Conservation (phyloP, 2,329 filamentous ascomycete species). For the Fusarium succisae region DNA sequence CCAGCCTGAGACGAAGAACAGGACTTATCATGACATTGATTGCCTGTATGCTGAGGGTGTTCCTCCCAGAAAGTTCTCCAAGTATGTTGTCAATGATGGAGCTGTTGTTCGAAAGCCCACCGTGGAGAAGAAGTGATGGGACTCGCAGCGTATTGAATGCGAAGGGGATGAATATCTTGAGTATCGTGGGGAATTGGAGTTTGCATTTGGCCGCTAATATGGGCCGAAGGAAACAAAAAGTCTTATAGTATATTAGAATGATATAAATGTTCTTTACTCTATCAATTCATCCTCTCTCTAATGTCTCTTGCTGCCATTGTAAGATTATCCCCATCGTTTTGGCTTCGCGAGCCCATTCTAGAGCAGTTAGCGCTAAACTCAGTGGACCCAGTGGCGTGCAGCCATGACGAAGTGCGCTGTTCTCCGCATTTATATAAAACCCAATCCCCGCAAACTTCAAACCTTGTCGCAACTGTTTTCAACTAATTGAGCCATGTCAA, state of each 20-base stretch:
- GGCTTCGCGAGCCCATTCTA: background rate
- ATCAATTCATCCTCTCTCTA: rapidly evolving
- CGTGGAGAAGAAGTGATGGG: background rate
- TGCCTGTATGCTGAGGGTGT: constrained; percentile 39
- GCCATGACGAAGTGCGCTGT: background rate
- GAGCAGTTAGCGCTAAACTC: background rate
- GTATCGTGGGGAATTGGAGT: no score
- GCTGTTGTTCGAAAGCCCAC: constrained; percentile 8
- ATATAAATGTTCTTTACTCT: rapidly evolving
- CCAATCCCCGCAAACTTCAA: constrained; percentile 9
- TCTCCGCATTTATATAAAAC: constrained; percentile 17
- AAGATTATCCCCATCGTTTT: no score
- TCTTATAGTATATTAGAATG: rapidly evolving
- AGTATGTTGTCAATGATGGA: constrained; percentile 35
- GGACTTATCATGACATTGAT: constrained; percentile 49
- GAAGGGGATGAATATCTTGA: background rate
- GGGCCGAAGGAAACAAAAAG: background rate
- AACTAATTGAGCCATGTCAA: background rate
- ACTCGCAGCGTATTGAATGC: background rate
- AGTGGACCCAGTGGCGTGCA: background rate
- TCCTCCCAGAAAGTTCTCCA: constrained; percentile 38
- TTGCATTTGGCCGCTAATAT: background rate
- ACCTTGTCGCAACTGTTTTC: background rate
- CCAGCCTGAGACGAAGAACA: constrained; percentile 52
- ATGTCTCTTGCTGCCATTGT: background rate